Percentiles rank a stretch among this genome's conserved stretches.
These are phyloP conservation scores for Zygosaccharomyces pseudobailii DNA, from an alignment of 1,139 yeast genomes.

Conservation along the genomic window DNA sequence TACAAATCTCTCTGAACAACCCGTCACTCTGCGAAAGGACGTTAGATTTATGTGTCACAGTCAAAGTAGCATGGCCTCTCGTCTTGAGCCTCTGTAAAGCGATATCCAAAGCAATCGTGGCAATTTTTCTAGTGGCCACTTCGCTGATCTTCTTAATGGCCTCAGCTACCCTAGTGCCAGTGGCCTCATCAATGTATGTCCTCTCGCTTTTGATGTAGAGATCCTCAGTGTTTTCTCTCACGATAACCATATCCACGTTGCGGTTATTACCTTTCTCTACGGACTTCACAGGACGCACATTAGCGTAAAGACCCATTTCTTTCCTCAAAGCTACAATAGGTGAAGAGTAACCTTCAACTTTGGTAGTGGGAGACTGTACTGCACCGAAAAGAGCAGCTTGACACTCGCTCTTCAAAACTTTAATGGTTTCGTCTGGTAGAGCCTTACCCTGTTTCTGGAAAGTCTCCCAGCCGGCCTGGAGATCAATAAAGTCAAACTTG, in stretches of 20 bases:
- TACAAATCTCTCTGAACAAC: constrained; percentile 88
- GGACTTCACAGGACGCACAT: constrained; percentile 94
- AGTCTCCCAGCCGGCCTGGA: constrained; percentile 91
- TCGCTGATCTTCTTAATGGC: constrained; percentile 96
- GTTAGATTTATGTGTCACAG: constrained; percentile 95
- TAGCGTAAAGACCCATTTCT: constrained; percentile 90
- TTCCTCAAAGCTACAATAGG: constrained; percentile 97
- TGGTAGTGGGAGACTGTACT: constrained; percentile 88
- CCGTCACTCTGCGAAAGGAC: constrained; percentile 93
- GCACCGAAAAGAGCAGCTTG: constrained; percentile 98
- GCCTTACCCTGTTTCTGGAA: constrained; percentile 93
- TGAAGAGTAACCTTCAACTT: constrained; percentile 94
- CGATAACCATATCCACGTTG: constrained; percentile 95
- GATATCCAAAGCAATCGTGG: constrained; percentile 85
- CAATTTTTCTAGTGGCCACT: constrained; percentile 77
- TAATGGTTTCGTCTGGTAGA: constrained; percentile 87
- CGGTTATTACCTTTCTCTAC: constrained; percentile 72
- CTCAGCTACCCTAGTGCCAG: constrained; percentile 85
- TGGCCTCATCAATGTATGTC: constrained; percentile 62
- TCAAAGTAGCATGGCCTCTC: constrained; percentile 68
- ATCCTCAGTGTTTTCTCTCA: constrained; percentile 97
- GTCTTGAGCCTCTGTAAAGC: constrained; percentile 86
- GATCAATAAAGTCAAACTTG: constrained; percentile 75
- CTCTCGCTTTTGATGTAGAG: constrained; percentile 90
- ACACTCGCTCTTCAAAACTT: constrained; percentile 71